Base-by-base conservation (phyloP, 768 basidiomycete genomes). In the Rhodotorula sphaerocarpa region DNA sequence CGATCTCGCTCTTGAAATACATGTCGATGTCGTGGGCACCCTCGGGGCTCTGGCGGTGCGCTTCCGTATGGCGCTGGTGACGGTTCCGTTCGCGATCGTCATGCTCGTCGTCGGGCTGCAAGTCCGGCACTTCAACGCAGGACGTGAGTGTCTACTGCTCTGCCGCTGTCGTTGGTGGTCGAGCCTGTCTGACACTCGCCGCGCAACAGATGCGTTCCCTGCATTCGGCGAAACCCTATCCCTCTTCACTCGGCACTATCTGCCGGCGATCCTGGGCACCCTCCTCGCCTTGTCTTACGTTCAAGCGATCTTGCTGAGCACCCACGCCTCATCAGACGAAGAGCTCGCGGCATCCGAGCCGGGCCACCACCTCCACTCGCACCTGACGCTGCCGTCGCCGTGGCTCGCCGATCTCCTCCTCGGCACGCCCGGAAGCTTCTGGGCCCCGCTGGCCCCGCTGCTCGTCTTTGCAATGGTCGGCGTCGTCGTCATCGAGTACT, bases 1-100 rank as follows among this genome's bases (percentile, higher is more conserved):
- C 33, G 55, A 58, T 34, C 15, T 61, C 10, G 54, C 50, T 21
- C 66, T 91, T 6, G 69, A 73, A 3, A 72, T 93, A n/a, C 75
- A 76, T 20, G 72, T 93, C 11, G 87, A 91, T 72, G 83, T 84
- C 83, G 77, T 79, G 74, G 78, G 81, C 15, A 88, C 85, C 3
- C 61, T 88, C 10, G 88, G 87, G 3, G 79, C 86, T 42, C 80
- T 83, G 74, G 83, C 84, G 2, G 77, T 83, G 23, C 79, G 93
- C 28, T 96, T 89, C 76, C 81, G 85, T 50, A 84, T 82, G 36
- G 83, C 84, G 3, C 70, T 87, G 1, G 77, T 84, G 5, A 80
- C 81, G 31, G 95, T 91, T 86, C 79, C 83, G 4, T 76, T 86
- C 3, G 89, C 86, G 7, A 75, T 88, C n/a, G 81, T 83, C 2